Evolutionary conservation across 1,284 basidiomycete species (phyloP), one percentile per base, ranked within the genome.

Genomic region (Ceratobasidium sp.): DNA sequence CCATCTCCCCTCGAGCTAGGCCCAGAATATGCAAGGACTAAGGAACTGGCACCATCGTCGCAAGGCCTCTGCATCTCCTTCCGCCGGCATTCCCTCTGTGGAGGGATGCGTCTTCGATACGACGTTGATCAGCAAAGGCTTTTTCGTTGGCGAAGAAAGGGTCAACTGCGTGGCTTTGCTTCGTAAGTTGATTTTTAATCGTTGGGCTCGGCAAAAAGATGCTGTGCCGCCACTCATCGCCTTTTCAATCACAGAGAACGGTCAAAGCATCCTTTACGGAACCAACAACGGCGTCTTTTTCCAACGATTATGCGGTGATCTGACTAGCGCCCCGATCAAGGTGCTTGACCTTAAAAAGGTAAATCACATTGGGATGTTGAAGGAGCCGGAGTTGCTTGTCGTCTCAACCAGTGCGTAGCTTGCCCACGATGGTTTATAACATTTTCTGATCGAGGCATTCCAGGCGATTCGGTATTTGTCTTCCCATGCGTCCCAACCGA

Each of bases 271-370:
- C 79, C 95, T 96, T 22, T 99, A 98, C 82, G 98, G 98, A 24
- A 98, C 96, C 2, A 94, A 98, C 80, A 96, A 98, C 77, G 98
- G 98, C 39, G 92, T 99, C 41, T 99, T 98, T 81, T 88, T 99
- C 76, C 94, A 94, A 24, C 94, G 98, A 80, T 83, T 98, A 54
- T 87, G 90, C 64, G 91, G 93, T 63, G 69, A 53, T 19, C 84
- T 86, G 66, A 88, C 89, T 76, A 89, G 91, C 75, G 93, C 94
- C 66, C 98, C 98, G 0, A 86, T 95, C 56, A 96, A 96, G 82
- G 95, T 99, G 43, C 87, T 99, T 75, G 92, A 92, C 24, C 83
- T 98, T n/a, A 85, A 92, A 54, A 95, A 97, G 78, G 96, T 99
- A n/a, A 89, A 92, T 0, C 98, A 99, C 83, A 92, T 99, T 13